Evolutionary conservation across 257 asterid genomes (phyloP), one percentile per base, ranked within the genome.

Genomic region (Solanum chiquidenum): DNA sequence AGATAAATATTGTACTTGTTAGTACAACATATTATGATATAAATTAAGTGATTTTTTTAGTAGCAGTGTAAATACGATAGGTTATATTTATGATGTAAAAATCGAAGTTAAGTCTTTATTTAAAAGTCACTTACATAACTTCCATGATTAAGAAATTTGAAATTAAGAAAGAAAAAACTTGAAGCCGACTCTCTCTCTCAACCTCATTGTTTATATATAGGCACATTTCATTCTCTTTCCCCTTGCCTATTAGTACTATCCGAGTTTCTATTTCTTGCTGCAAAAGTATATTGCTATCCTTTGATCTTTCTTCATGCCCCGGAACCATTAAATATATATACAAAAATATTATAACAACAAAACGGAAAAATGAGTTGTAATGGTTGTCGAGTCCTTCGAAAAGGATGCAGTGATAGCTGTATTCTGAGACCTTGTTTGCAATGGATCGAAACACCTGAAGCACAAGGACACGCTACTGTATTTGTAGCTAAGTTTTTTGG

Each of bases 401-500:
- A 94, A 87, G 97, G 98, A 52, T 94, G 97, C 90, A 92, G 97
- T 62, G 97, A 94, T 18, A 90, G 72, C 90, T 94, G 97, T 92
- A 90, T 93, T 66, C 89, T 94, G 27, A 84, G 97, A 83, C 93
- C 94, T 2, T 94, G 94, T 88, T 90, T 94, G 25, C 94, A 92
- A 71, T 94, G 93, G 95, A 94, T 94, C 52, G 93, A 93, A 88
- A 91, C 77, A 62, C 66, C 94, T 3, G 94, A 91, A 86, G 89
- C 96, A 3, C 98, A 94, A 90, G 95, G 94, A 58, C 93, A 92
- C 91, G 98, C 98, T 89, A 94, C 98, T 46, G 94, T 94, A 62
- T 94, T 94, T 83, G 95, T 94, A 7, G 98, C 98, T 89, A 94
- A 94, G 88, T 94, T 94, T 89, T 94, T 94, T 23, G 98, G 98